Base-by-base conservation (phyloP, 2,329 filamentous ascomycete species). In the Talaromyces sp. region DNA sequence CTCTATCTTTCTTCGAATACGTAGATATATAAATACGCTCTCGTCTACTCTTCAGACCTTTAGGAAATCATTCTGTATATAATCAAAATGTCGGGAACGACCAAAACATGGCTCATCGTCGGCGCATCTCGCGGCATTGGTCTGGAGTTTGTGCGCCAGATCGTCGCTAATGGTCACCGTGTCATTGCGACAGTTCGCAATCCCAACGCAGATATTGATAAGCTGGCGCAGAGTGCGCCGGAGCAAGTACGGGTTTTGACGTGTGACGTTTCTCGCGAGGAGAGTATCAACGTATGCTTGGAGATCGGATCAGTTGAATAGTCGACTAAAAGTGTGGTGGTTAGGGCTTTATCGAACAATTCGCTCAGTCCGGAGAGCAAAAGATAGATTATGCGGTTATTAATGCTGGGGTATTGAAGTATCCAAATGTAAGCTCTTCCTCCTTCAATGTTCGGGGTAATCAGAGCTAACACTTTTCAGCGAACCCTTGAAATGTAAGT, bases 361-460 rank as follows among this genome's bases (percentile, higher is more conserved):
- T 79, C 56, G 76, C 78, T 31, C 78, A 77, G 65, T 71, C 69
- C 25, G 68, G 74, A 5, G 56, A 56, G 27, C 68, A 81, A 59
- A 80, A 76, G 65, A 80, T 86, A 58, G 83, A 86, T 73, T 82
- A 82, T 73, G 80, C 84, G 45, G 79, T 87, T n/a, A 69, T 86
- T 63, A 87, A 86, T 74, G 84, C 85, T 36, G 85, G 84, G 56
- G 80, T 86, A 5, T 71, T 86, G 69, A 78, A 81, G 70, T 87
- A 86, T 74, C 84, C 84, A 3, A 85, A 85, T 77, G 84, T 85
- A 77, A 81, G 83, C 49, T 40, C 27, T 19, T 19, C 19, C 19
- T 40, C n/a, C 58, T 34, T 34, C 31, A 10, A 10, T 11, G 31
- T 8, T 34, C 31, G 22, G 11, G 2, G n/a, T 5, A 15, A 13